Evolutionary conservation across 202 grass and related monocot genomes (phyloP).

Genomic region (Zoysia matrella): DNA sequence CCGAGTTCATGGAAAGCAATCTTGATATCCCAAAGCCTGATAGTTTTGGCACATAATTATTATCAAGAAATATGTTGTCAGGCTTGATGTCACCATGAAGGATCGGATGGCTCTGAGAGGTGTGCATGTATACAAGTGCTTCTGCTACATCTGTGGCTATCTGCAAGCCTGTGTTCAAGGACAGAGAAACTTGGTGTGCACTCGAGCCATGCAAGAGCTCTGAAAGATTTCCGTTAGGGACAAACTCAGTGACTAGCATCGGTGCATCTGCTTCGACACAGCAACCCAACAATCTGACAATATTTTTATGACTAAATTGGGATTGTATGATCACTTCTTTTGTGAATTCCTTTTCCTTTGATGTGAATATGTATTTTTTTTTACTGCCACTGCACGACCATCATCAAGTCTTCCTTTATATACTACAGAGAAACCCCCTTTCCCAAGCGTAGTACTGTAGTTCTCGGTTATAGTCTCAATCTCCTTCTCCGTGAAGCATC

Average conservation of each 20-base stretch:
- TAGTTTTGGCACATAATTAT: neutral
- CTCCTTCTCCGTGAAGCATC: neutral
- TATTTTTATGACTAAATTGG: conserved; percentile 1
- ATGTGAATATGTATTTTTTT: neutral
- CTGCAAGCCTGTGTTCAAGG: neutral
- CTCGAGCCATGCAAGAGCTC: neutral
- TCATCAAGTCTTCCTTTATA: conserved; percentile 18
- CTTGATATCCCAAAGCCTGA: conserved; percentile 14
- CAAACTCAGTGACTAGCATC: neutral
- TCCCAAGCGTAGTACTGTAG: neutral
- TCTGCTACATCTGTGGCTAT: neutral
- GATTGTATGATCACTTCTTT: conserved; percentile 28
- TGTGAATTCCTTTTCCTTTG: conserved; percentile 1
- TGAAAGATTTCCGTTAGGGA: conserved; percentile 5
- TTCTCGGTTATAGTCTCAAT: neutral
- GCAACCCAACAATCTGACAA: conserved; percentile 4
- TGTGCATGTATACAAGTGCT: conserved; percentile 14
- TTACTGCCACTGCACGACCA: conserved; percentile 6
- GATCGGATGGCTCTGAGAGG: conserved; percentile 13
- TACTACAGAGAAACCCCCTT: conserved; percentile 5
- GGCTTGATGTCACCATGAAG: conserved; percentile 16
- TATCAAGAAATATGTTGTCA: neutral
- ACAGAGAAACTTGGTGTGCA: neutral
- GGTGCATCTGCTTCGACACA: neutral
- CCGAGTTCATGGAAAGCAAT: neutral